phyloP scores from a whole-genome alignment of 2,329 filamentous ascomycete genomes.

The Apiospora hydei region DNA sequence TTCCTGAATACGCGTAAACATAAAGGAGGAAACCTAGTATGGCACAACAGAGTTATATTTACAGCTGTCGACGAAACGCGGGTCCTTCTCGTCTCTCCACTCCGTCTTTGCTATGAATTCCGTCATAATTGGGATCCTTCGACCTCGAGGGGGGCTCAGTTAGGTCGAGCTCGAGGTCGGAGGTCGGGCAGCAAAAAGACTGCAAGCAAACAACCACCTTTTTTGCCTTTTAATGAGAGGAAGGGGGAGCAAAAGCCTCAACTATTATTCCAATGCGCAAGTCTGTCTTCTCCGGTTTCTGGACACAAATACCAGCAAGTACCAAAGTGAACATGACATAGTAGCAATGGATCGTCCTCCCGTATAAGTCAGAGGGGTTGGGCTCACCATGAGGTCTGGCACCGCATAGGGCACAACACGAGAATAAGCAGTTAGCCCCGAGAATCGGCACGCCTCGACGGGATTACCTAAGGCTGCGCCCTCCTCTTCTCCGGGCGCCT shows the following conservation, averaged over 20 bases:
- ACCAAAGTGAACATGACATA: background rate
- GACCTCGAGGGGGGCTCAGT: background rate
- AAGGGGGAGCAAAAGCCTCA: background rate
- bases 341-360: background rate
- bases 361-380: slow-evolving; percentile 14
- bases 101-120: background rate
- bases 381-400: slow-evolving; percentile 10
- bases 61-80: slow-evolving; percentile 6
- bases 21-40: background rate
- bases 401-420: background rate
- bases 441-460: background rate
- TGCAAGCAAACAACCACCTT: background rate
- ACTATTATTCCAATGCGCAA: background rate
- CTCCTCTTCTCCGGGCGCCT: slow-evolving; percentile 11
- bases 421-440: slow-evolving; percentile 15
- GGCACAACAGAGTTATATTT: slow-evolving; percentile 16
- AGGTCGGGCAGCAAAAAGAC: background rate
- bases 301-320: background rate
- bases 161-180: slow-evolving; percentile 18
- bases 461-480: slow-evolving; percentile 12
- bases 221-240: slow-evolving; percentile 18
- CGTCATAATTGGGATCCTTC: background rate
- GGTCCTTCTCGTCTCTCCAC: background rate
- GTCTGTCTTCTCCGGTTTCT: background rate
- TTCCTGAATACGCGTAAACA: background rate